A percentile compares a stretch with the other conserved stretches of the same genome.
phyloP scores from a whole-genome alignment of 2,329 filamentous ascomycete genomes.

The Botrytis cinerea region DNA sequence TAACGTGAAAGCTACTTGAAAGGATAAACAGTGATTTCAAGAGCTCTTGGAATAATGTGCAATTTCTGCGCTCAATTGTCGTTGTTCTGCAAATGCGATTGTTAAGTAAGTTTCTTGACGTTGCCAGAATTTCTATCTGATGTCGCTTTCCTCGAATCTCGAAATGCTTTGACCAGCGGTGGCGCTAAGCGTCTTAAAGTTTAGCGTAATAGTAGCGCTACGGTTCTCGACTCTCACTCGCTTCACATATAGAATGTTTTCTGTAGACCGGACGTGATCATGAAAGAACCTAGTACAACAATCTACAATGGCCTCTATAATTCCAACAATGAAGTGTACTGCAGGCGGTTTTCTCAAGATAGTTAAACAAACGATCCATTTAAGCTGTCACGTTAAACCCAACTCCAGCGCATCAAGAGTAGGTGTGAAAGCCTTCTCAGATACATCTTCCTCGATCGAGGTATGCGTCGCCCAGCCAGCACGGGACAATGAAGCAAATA shows the following conservation, averaged over 20 bases:
- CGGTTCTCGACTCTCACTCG: background rate
- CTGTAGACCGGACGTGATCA: background rate
- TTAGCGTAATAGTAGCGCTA: background rate
- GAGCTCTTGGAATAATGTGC: too few relatives aligned
- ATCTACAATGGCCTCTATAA: background rate
- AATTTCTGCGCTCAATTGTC: background rate
- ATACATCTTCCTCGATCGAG: conserved; percentile 60
- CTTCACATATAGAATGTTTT: background rate
- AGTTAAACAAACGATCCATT: conserved; percentile 47
- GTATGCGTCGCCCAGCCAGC: conserved; percentile 67
- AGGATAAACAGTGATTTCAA: too few relatives aligned
- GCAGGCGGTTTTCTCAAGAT: background rate
- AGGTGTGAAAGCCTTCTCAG: conserved; percentile 52
- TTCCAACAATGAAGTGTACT: background rate
- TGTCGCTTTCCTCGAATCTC: conserved; percentile 13
- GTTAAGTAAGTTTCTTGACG: background rate
- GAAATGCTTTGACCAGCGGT: background rate
- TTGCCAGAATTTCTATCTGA: background rate
- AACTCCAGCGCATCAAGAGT: conserved; percentile 62
- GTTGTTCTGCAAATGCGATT: background rate
- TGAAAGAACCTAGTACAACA: background rate
- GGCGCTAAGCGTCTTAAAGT: background rate
- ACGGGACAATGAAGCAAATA: conserved; percentile 68
- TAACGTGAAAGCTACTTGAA: conserved; percentile 10
- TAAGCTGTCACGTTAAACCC: conserved; percentile 69